These are phyloP conservation scores for Arctium lappa DNA, from an alignment of 129 eudicot species.

Conservation along the genomic window DNA sequence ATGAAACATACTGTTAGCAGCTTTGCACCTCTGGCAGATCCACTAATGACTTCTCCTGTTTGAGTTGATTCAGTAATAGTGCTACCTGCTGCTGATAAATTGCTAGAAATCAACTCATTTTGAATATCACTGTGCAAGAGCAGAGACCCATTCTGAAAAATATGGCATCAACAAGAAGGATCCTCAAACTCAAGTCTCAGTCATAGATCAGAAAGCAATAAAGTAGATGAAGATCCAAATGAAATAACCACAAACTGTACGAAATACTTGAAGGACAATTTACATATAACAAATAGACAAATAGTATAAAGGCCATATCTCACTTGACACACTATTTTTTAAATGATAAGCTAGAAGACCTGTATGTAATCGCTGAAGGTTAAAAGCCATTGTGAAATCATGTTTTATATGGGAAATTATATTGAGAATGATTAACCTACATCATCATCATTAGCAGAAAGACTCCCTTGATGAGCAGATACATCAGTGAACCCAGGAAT, in stretches of 20 bases:
- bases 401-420: background rate
- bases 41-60: constrained; percentile 71
- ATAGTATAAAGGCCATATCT: constrained; percentile 11
- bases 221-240: background rate
- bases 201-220: constrained; percentile 3
- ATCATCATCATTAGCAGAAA: constrained; percentile 62
- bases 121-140: constrained; percentile 52
- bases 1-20: constrained; percentile 50
- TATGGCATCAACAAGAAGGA: constrained; percentile 6
- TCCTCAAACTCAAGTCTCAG: constrained; percentile 10
- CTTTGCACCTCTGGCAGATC: constrained; percentile 58
- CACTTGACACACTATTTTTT: constrained; percentile 1
- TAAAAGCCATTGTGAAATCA: background rate
- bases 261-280: background rate
- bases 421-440: constrained; percentile 41
- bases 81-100: constrained; percentile 62
- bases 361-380: background rate
- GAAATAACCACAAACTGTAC: background rate
- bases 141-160: constrained; percentile 47
- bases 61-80: constrained; percentile 68
- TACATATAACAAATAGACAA: background rate
- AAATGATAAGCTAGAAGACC: constrained; percentile 4
- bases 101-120: constrained; percentile 62
- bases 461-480: constrained; percentile 47
- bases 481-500: constrained; percentile 64